Evolutionary conservation across 2,329 filamentous ascomycete species (phyloP).

Genomic region (Hypoxylon sp.): DNA sequence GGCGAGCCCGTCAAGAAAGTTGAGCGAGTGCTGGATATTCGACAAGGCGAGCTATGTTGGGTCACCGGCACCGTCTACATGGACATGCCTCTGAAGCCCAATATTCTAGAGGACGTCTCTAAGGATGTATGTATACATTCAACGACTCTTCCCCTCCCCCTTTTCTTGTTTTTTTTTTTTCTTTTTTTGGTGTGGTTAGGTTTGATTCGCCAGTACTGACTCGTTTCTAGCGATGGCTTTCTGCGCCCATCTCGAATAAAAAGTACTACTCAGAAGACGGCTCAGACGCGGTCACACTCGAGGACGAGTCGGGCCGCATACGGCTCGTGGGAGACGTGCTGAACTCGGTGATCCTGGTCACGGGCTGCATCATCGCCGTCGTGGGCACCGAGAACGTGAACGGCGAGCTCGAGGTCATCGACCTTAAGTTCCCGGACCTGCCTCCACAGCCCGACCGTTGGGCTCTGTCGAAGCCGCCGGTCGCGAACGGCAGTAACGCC

Average conservation of each 20-base stretch:
- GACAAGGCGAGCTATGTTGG: conserved; percentile 96
- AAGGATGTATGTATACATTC: conserved; percentile 72
- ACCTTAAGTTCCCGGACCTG: conserved; percentile 87
- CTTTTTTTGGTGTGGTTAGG: not conserved
- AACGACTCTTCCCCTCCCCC: not conserved
- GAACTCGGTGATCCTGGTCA: conserved; percentile 76
- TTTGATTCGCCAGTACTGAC: not conserved
- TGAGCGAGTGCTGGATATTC: conserved; percentile 90
- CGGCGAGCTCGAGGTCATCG: conserved; percentile 91
- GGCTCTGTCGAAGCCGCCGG: conserved; percentile 65
- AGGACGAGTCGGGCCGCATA: conserved; percentile 93
- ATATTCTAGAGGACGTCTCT: conserved; percentile 92
- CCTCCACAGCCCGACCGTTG: conserved; percentile 83
- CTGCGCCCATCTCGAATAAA: conserved; percentile 76
- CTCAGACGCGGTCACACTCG: conserved; percentile 79
- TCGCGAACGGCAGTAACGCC: conserved; percentile 35
- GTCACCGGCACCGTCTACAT: conserved; percentile 94
- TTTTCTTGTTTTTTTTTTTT: conserved; percentile 4
- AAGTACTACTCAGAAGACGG: conserved; percentile 75
- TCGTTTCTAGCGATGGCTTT: conserved; percentile 79
- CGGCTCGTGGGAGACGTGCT: conserved; percentile 77
- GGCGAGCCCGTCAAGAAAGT: conserved; percentile 78
- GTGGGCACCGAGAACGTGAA: conserved; percentile 92
- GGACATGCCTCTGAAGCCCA: conserved; percentile 95
- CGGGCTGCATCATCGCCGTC: conserved; percentile 91